Percentiles rank a stretch among this genome's conserved stretches.
Conservation (phyloP, 169 alveolate species). For the Babesia bovis region DNA sequence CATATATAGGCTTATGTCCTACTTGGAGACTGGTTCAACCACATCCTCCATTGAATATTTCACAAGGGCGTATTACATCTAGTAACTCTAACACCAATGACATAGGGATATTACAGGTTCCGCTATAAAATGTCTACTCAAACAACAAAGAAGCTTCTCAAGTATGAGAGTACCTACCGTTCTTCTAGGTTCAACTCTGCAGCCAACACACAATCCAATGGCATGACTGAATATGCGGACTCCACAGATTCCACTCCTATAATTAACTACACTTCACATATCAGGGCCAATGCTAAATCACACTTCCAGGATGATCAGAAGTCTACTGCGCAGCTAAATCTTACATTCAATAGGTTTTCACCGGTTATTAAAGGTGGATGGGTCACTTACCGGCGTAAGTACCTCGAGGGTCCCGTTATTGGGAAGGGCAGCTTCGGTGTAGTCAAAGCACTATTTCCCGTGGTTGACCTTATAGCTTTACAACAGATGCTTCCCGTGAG, state of each 20-base stretch:
- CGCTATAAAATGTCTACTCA: no score
- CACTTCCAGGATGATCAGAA: not conserved
- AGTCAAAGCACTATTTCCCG: slow-evolving; percentile 52
- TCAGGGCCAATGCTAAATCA: no score
- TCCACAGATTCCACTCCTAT: slow-evolving; percentile 5
- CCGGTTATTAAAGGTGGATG: slow-evolving; percentile 65
- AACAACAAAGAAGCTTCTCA: slow-evolving; percentile 16
- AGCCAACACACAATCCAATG: not conserved
- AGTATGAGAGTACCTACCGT: slow-evolving; percentile 18
- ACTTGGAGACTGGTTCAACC: no score
- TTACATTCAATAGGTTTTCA: slow-evolving; percentile 39
- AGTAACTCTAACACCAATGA: no score
- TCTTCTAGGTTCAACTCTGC: not conserved
- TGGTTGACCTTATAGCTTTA: slow-evolving; percentile 49
- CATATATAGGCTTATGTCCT: no score
- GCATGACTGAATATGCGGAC: slow-evolving; percentile 25
- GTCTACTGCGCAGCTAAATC: slow-evolving; percentile 24
- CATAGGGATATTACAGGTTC: no score
- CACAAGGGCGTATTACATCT: no score
- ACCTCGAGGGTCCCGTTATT: slow-evolving; percentile 66
- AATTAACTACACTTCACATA: no score
- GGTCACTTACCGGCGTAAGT: slow-evolving; percentile 56
- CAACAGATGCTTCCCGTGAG: slow-evolving; percentile 58
- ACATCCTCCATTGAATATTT: no score
- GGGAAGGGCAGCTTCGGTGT: slow-evolving; percentile 68